These are phyloP conservation scores for Penicillium pancosmium DNA, from an alignment of 495 filamentous ascomycete genomes.

Conservation along the genomic window DNA sequence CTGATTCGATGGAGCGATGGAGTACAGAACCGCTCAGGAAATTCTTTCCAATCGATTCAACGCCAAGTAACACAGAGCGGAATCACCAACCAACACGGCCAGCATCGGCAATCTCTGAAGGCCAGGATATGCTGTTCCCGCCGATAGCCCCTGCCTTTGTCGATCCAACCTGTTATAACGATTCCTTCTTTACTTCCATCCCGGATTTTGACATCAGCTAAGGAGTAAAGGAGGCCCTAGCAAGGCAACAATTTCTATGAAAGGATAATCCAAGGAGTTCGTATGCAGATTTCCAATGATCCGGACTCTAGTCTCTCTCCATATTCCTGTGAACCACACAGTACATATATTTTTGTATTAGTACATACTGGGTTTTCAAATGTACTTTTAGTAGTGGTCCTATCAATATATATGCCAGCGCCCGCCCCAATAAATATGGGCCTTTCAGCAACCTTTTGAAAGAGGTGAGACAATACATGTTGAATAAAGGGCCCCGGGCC, in stretches of 20 bases:
- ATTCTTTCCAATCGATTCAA: constrained; percentile 25
- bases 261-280: background rate
- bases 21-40: constrained; percentile 33
- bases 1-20: constrained; percentile 37
- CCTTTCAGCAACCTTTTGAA: too few relatives aligned
- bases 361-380: too few relatives aligned
- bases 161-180: constrained; percentile 40
- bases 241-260: background rate
- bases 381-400: too few relatives aligned
- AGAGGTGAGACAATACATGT: too few relatives aligned
- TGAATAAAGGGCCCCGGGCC: too few relatives aligned
- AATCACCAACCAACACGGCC: constrained; percentile 20
- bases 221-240: background rate
- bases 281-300: too few relatives aligned
- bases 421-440: too few relatives aligned
- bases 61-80: constrained; percentile 25
- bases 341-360: too few relatives aligned
- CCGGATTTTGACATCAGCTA: constrained; percentile 34
- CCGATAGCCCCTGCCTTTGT: constrained; percentile 33
- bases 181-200: constrained; percentile 34
- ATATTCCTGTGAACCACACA: background rate
- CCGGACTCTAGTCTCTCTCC: background rate
- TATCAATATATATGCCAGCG: too few relatives aligned
- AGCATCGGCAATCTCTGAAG: constrained; percentile 22
- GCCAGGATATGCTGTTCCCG: constrained; percentile 32